A percentile compares a stretch with the other conserved stretches of the same genome.
Conservation (phyloP, 106 monocot species). For the Narthecium ossifragum region DNA sequence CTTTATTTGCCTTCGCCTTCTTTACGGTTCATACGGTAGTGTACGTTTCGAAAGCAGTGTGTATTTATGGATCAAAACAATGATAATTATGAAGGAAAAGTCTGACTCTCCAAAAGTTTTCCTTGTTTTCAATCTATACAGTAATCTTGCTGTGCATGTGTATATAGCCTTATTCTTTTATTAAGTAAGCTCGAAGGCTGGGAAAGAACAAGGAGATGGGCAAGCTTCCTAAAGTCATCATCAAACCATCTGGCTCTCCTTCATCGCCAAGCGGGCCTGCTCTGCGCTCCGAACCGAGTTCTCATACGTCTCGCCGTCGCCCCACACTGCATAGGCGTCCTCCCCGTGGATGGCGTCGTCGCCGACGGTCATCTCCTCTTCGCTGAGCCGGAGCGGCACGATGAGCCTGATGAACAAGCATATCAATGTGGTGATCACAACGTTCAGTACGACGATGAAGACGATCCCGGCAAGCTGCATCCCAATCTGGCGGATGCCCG, state of each 20-base stretch:
- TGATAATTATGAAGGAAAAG: too few species aligned
- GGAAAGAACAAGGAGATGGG: too few species aligned
- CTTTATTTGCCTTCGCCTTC: too few species aligned
- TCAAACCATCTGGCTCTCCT: neutral
- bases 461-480: constrained; percentile 27
- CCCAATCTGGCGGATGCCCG: constrained; percentile 26
- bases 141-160: too few species aligned
- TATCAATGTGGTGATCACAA: constrained; percentile 17
- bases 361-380: constrained; percentile 21
- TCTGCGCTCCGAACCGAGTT: constrained; percentile 8
- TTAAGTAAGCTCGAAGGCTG: too few species aligned
- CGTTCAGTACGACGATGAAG: constrained; percentile 21
- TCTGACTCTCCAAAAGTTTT: too few species aligned
- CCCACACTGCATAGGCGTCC: constrained; percentile 43
- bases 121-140: too few species aligned
- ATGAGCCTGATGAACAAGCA: constrained; percentile 18
- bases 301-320: constrained; percentile 27
- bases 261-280: neutral
- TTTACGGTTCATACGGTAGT: too few species aligned
- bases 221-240: too few species aligned
- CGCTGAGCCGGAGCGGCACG: constrained; percentile 23
- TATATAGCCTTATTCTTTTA: too few species aligned
- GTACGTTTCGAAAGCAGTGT: too few species aligned
- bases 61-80: too few species aligned
- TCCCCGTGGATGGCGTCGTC: constrained; percentile 39